phyloP scores from a whole-genome alignment of 345 rosid genomes.

The Stellera chamaejasme region DNA sequence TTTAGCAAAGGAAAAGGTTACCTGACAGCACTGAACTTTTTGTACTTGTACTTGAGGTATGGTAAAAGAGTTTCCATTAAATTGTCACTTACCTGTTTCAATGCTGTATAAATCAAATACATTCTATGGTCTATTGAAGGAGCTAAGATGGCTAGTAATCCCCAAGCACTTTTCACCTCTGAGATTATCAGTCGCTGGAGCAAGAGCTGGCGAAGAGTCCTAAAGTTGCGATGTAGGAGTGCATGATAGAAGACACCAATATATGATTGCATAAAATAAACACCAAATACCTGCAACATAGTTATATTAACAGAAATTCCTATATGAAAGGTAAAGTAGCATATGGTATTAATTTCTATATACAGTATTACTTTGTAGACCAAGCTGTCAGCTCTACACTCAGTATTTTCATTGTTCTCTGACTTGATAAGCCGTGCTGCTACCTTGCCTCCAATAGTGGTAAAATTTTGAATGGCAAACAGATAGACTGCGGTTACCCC shows the following conservation, averaged over 20 bases:
- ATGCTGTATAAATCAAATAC: slow-evolving; percentile 5
- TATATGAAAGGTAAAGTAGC: not conserved
- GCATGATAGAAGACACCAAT: slow-evolving; percentile 97
- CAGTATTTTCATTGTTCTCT: slow-evolving; percentile 67
- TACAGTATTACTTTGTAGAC: slow-evolving; percentile 58
- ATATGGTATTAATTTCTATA: slow-evolving; percentile 13
- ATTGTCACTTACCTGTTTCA: slow-evolving; percentile 64
- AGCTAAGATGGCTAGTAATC: slow-evolving; percentile 7
- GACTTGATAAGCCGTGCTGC: slow-evolving; percentile 68
- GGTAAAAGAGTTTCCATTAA: slow-evolving; percentile 72
- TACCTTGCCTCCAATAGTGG: slow-evolving; percentile 69
- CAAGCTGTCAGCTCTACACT: slow-evolving; percentile 79
- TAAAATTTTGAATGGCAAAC: slow-evolving; percentile 72
- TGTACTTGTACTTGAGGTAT: slow-evolving; percentile 70
- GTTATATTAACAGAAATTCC: slow-evolving; percentile 13
- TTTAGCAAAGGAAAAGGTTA: slow-evolving; percentile 13
- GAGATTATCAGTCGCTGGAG: slow-evolving; percentile 74
- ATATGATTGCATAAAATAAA: slow-evolving; percentile 93
- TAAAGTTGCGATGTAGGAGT: slow-evolving; percentile 71
- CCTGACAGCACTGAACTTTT: slow-evolving; percentile 67
- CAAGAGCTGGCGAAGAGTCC: slow-evolving; percentile 74
- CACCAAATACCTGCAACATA: slow-evolving; percentile 81
- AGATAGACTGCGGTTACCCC: slow-evolving; percentile 75
- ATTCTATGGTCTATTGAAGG: not conserved
- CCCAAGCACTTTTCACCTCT: slow-evolving; percentile 24